These are phyloP conservation scores for Chaetomiaceae sp. DNA, from an alignment of 2,329 filamentous ascomycete genomes.

Conservation along the genomic window DNA sequence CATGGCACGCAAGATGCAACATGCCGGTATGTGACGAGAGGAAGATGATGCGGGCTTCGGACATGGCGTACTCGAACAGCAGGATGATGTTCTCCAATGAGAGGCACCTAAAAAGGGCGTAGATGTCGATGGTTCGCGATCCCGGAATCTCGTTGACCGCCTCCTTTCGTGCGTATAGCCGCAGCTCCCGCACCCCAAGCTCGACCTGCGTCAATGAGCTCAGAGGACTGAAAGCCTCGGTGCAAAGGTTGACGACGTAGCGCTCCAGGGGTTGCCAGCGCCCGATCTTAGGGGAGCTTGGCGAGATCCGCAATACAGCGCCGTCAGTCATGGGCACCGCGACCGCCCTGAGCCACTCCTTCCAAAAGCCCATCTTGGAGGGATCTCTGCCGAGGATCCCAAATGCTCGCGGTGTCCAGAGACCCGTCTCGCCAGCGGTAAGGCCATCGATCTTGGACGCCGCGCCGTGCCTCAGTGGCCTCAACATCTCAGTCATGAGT, in stretches of 20 bases:
- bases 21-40: conserved; percentile 94
- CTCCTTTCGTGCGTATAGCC: conserved; percentile 89
- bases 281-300: conserved; percentile 84
- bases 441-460: conserved; percentile 96
- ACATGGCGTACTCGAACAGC: conserved; percentile 86
- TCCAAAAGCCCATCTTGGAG: conserved; percentile 88
- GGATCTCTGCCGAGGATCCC: conserved; percentile 84
- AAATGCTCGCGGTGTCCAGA: conserved; percentile 93
- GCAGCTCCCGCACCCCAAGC: conserved; percentile 80
- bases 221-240: conserved; percentile 86
- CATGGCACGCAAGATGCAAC: conserved; percentile 87
- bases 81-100: conserved; percentile 90
- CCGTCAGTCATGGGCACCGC: conserved; percentile 96
- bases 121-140: conserved; percentile 85
- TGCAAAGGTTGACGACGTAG: conserved; percentile 95
- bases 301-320: conserved; percentile 72
- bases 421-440: conserved; percentile 88
- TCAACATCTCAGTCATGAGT: conserved; percentile 92
- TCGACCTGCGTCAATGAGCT: conserved; percentile 96
- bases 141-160: conserved; percentile 89
- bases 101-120: conserved; percentile 83
- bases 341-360: conserved; percentile 93
- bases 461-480: conserved; percentile 87
- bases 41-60: conserved; percentile 93
- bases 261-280: conserved; percentile 95